Evolutionary conservation across 768 basidiomycete species (phyloP).

Genomic region (Amanita polypyramis): DNA sequence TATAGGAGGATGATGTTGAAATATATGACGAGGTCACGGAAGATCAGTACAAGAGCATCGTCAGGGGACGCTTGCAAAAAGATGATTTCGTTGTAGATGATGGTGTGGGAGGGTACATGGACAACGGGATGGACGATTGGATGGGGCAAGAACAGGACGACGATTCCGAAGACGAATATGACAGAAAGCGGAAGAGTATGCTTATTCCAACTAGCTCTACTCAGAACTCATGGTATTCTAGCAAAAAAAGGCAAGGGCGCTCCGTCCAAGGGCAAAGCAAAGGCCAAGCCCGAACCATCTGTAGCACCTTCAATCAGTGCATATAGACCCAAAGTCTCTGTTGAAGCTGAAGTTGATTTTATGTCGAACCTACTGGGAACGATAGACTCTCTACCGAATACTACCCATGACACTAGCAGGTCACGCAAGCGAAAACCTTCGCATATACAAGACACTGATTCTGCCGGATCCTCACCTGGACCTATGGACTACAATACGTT

Average conservation of each 20-base stretch:
- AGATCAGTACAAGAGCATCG: slow-evolving; percentile 80
- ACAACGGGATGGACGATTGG: slow-evolving; percentile 98
- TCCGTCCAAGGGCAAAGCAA: slow-evolving; percentile 27
- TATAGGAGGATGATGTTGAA: slow-evolving; percentile 45
- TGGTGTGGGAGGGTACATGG: slow-evolving; percentile 82
- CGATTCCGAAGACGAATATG: slow-evolving; percentile 44
- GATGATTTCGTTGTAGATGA: slow-evolving; percentile 98
- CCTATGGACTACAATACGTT: slow-evolving; percentile 20
- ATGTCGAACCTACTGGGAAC: slow-evolving; percentile 73
- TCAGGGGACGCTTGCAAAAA: slow-evolving; percentile 65
- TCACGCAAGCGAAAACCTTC: slow-evolving; percentile 64
- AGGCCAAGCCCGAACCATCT: slow-evolving; percentile 40
- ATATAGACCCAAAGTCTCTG: slow-evolving; percentile 69
- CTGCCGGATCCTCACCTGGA: slow-evolving; percentile 26
- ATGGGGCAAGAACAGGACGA: slow-evolving; percentile 47
- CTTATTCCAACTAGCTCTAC: background rate
- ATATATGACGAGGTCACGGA: slow-evolving; percentile 90
- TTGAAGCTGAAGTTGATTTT: slow-evolving; percentile 80
- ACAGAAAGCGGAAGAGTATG: slow-evolving; percentile 33
- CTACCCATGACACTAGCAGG: slow-evolving; percentile 18
- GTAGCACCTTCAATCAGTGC: slow-evolving; percentile 57
- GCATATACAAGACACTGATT: slow-evolving; percentile 29
- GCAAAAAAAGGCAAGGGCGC: slow-evolving; percentile 31
- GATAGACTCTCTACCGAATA: slow-evolving; percentile 42
- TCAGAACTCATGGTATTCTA: slow-evolving; percentile 9